Evolutionary conservation across 805 yeast species (phyloP).

Genomic region (Ogataea corticis): DNA sequence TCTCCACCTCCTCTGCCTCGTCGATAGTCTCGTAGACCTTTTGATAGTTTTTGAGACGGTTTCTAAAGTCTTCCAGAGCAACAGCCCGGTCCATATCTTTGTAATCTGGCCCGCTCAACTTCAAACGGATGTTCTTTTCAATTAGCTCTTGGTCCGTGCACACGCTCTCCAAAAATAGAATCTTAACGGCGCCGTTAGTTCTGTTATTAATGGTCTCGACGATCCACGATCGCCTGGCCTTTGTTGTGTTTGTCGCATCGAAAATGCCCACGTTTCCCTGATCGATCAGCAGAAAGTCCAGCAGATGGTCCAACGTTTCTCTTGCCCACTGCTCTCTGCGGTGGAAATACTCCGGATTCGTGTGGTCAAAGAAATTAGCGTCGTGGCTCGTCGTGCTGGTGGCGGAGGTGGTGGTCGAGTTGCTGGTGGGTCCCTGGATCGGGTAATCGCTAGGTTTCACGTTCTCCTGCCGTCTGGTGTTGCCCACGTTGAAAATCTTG

Average conservation of each 20-base stretch:
- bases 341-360: conserved; percentile 42
- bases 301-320: conserved; percentile 47
- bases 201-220: conserved; percentile 37
- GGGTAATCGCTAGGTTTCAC: conserved; percentile 40
- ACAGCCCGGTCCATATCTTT: conserved; percentile 75
- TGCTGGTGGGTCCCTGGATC: conserved; percentile 35
- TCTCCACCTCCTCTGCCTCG: conserved; percentile 48
- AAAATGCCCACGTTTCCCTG: conserved; percentile 56
- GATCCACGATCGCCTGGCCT: conserved; percentile 42
- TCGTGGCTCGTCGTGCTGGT: conserved; percentile 34
- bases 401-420: background rate
- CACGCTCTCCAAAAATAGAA: conserved; percentile 65
- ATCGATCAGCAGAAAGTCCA: conserved; percentile 42
- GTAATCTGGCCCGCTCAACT: conserved; percentile 92
- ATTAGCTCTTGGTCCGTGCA: conserved; percentile 80
- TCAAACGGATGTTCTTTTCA: conserved; percentile 80
- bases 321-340: conserved; percentile 54
- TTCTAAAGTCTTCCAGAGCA: conserved; percentile 81
- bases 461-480: conserved; percentile 61
- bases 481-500: conserved; percentile 72
- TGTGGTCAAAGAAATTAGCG: conserved; percentile 44
- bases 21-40: conserved; percentile 89
- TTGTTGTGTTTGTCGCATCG: conserved; percentile 61
- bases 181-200: conserved; percentile 36
- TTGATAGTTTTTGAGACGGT: conserved; percentile 79